Evolutionary conservation across 345 rosid genomes (phyloP).

Genomic region (Populus tremula): DNA sequence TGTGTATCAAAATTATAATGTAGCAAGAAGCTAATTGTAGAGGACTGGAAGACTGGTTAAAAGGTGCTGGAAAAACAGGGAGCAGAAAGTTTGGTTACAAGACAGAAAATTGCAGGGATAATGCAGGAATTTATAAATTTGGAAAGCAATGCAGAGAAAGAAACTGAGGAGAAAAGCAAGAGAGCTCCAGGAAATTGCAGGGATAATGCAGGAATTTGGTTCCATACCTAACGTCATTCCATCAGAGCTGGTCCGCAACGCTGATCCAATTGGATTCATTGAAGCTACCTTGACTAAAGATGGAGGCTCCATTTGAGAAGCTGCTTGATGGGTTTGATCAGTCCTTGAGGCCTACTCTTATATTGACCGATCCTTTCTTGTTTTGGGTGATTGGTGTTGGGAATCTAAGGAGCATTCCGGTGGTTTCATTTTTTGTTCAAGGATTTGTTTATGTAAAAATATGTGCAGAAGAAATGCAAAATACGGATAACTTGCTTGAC

Average conservation of each 20-base stretch:
- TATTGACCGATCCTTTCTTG: constrained; percentile 9
- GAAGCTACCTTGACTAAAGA: constrained; percentile 20
- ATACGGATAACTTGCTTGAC: neutral
- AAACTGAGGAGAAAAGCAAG: constrained; percentile 29
- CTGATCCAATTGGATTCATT: constrained; percentile 10
- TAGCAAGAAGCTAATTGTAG: too few relatives aligned
- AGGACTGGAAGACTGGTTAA: constrained; percentile 11
- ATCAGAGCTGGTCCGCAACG: constrained; percentile 14
- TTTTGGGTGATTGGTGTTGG: constrained; percentile 15
- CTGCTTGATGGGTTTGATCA: constrained; percentile 15
- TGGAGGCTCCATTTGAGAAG: constrained; percentile 24
- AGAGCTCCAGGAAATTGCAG: constrained; percentile 20
- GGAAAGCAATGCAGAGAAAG: constrained; percentile 24
- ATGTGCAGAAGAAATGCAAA: neutral
- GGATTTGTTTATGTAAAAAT: too few relatives aligned
- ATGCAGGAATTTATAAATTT: constrained; percentile 10
- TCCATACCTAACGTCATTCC: constrained; percentile 30
- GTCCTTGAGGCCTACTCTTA: neutral
- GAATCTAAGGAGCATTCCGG: constrained; percentile 24
- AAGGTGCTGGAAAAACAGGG: constrained; percentile 6
- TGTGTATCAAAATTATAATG: neutral
- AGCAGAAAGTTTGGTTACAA: constrained; percentile 26
- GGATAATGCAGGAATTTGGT: neutral
- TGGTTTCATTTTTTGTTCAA: constrained; percentile 16
- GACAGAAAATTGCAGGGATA: constrained; percentile 26